Percentiles rank a stretch among this genome's conserved stretches.
phyloP scores from a whole-genome alignment of 2,329 filamentous ascomycete species.

The Stylonectria norvegica region DNA sequence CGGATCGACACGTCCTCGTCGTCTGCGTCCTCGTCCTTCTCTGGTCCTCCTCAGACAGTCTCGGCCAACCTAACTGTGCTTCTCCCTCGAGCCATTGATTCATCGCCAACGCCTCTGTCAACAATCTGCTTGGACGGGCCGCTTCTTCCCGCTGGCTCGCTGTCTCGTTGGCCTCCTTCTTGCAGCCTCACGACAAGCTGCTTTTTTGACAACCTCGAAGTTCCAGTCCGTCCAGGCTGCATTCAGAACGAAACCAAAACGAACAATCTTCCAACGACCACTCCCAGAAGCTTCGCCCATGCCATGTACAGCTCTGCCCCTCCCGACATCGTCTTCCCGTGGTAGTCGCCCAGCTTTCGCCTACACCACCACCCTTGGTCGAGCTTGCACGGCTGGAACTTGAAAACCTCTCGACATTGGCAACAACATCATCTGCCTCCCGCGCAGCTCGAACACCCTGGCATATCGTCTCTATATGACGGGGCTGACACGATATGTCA shows the following conservation, averaged over 20 bases:
- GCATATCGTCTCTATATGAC: constrained; percentile 18
- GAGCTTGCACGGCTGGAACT: background rate
- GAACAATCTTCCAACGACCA: background rate
- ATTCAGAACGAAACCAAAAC: background rate
- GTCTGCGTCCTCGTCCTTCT: too few species aligned
- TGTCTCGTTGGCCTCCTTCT: too few species aligned
- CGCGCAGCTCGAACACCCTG: constrained; percentile 8
- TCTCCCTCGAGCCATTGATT: too few species aligned
- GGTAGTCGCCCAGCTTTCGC: background rate
- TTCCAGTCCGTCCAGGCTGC: background rate
- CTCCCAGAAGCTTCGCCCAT: background rate
- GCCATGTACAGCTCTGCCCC: background rate
- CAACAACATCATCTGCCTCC: background rate
- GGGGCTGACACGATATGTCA: constrained; percentile 30
- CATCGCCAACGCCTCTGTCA: too few species aligned
- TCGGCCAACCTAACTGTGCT: too few species aligned
- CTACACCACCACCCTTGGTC: background rate
- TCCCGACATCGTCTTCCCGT: background rate
- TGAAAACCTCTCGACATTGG: background rate
- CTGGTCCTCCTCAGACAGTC: too few species aligned
- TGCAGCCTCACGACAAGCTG: too few species aligned
- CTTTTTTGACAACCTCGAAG: background rate
- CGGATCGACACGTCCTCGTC: too few species aligned
- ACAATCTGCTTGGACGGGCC: too few species aligned
- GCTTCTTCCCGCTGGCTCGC: too few species aligned